These are phyloP conservation scores for Rhodotorula sp. DNA, from an alignment of 1,284 basidiomycete genomes.

Conservation along the genomic window DNA sequence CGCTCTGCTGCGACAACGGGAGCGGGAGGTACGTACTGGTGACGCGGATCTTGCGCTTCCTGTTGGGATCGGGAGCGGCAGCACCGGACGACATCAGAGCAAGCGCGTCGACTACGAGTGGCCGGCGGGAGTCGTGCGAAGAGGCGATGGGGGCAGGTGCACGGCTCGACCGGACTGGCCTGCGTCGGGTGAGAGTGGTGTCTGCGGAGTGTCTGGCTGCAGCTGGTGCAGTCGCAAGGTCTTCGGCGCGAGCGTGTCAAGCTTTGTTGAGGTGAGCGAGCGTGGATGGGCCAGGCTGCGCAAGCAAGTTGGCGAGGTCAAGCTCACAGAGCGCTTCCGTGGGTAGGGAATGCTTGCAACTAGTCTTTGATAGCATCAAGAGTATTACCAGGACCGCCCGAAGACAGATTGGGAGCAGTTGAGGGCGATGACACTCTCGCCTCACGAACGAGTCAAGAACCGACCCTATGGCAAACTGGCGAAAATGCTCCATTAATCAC, in stretches of 20 bases:
- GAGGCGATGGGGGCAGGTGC: neutral
- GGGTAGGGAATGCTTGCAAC: neutral
- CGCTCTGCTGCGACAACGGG: neutral
- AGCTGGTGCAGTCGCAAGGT: neutral
- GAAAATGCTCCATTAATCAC: no score
- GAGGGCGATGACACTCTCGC: no score
- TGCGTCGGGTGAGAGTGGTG: neutral
- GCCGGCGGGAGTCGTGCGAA: neutral
- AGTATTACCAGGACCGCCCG: no score
- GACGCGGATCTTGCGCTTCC: constrained; percentile 32
- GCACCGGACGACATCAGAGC: constrained; percentile 34
- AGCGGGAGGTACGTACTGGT: constrained; percentile 23
- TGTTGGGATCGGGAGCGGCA: constrained; percentile 35
- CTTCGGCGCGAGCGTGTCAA: no score
- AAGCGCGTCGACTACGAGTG: neutral
- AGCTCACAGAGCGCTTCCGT: no score
- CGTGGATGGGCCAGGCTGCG: neutral
- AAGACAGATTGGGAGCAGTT: no score
- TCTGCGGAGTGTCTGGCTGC: neutral
- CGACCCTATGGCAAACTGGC: no score
- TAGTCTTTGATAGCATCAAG: neutral
- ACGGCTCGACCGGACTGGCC: neutral
- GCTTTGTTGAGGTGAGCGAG: neutral
- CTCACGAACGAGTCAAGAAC: no score
- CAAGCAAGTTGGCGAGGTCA: no score